phyloP scores from a whole-genome alignment of 73 alveolate genomes.

The Paramecium caudatum region DNA sequence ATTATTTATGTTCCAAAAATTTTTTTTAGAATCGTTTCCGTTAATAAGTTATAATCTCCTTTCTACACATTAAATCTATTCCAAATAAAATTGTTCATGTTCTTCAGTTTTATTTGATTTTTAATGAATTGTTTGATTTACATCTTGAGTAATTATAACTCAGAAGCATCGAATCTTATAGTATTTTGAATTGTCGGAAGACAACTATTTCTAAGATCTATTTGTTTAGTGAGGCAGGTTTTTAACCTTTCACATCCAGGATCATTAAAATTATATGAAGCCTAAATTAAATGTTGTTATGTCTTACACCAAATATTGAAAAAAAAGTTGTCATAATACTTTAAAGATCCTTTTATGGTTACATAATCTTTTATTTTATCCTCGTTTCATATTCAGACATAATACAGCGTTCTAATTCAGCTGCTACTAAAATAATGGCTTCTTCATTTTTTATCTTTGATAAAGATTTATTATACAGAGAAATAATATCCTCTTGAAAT shows the following conservation, averaged over 20 bases:
- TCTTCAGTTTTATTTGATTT: not conserved
- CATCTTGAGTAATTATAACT: not conserved
- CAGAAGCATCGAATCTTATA: not conserved
- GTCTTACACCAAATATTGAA: slow-evolving; percentile 38
- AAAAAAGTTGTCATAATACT: not conserved
- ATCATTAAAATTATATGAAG: slow-evolving; percentile 35
- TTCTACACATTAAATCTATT: not conserved
- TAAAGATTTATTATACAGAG: slow-evolving; percentile 60
- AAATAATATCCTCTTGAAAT: slow-evolving; percentile 60
- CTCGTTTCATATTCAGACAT: slow-evolving; percentile 58
- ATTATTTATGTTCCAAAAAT: slow-evolving; percentile 1
- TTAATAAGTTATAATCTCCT: slow-evolving; percentile 3
- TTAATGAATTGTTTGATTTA: not conserved
- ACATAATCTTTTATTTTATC: slow-evolving; percentile 45
- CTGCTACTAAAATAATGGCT: slow-evolving; percentile 77
- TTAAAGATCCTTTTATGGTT: not conserved
- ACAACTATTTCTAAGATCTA: not conserved
- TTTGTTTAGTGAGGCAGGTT: not conserved
- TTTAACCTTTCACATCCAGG: not conserved
- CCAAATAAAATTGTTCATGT: slow-evolving; percentile 37
- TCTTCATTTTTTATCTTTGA: slow-evolving; percentile 79
- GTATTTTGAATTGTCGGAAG: not conserved
- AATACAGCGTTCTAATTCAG: slow-evolving; percentile 76
- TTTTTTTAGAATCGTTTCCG: not conserved
- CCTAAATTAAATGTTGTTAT: not conserved